Evolutionary conservation across 306 rosid genomes (phyloP).

Genomic region (Bauhinia variegata): DNA sequence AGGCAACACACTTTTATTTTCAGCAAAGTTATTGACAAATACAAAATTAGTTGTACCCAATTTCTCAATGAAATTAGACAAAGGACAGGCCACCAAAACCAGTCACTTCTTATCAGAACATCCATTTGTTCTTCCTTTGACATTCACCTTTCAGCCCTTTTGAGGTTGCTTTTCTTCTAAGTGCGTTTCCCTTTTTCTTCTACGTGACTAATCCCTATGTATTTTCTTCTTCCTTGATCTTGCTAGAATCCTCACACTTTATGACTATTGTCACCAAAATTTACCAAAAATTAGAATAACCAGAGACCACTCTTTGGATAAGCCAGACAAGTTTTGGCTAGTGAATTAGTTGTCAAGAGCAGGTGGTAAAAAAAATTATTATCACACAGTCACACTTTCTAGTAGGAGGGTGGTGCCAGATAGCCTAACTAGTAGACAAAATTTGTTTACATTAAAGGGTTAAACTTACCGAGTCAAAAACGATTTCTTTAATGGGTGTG

Average conservation of each 20-base stretch:
- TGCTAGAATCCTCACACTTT: slow-evolving; percentile 33
- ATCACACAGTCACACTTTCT: slow-evolving; percentile 16
- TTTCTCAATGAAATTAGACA: slow-evolving; percentile 39
- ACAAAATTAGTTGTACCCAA: slow-evolving; percentile 48
- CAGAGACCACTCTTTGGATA: neutral
- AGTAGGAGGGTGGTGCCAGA: slow-evolving; percentile 15
- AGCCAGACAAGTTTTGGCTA: neutral
- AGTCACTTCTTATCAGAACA: slow-evolving; percentile 58
- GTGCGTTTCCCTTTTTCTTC: slow-evolving; percentile 51
- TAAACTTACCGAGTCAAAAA: slow-evolving; percentile 8
- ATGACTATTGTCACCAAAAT: slow-evolving; percentile 23
- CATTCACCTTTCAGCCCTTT: slow-evolving; percentile 90
- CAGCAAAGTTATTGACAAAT: slow-evolving; percentile 52
- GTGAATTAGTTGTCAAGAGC: slow-evolving; percentile 28
- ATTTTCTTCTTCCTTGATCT: slow-evolving; percentile 24
- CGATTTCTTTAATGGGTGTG: neutral
- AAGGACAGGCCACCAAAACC: slow-evolving; percentile 59
- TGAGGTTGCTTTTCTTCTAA: slow-evolving; percentile 56
- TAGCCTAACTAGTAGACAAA: slow-evolving; percentile 29
- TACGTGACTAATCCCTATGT: slow-evolving; percentile 41
- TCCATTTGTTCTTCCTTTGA: slow-evolving; percentile 50
- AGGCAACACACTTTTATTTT: slow-evolving; percentile 54
- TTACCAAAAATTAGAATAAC: slow-evolving; percentile 27
- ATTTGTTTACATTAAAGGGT: neutral
- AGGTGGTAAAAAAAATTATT: slow-evolving; percentile 34